These are phyloP conservation scores for Ceratocystis harringtonii DNA, from an alignment of 2,329 filamentous ascomycete genomes.

Conservation along the genomic window DNA sequence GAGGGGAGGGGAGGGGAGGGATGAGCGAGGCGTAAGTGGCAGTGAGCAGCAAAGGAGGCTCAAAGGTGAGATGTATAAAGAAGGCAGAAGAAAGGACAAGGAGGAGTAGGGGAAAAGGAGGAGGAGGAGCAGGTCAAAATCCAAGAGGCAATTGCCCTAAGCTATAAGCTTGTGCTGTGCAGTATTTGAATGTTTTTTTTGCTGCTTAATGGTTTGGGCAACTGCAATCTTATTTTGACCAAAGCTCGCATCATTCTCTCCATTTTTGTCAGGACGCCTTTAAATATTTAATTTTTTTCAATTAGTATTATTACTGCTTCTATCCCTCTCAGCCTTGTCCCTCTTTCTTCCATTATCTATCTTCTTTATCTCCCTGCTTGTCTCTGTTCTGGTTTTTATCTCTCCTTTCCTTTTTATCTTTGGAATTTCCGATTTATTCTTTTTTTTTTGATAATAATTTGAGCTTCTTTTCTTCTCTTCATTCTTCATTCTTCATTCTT, in stretches of 20 bases:
- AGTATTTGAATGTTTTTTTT: not conserved
- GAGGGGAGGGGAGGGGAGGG: not conserved
- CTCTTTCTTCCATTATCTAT: not conserved
- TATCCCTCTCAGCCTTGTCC: too few relatives aligned
- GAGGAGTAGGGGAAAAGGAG: not conserved
- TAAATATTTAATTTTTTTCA: not conserved
- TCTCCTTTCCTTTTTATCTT: not conserved
- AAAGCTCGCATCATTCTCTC: not conserved
- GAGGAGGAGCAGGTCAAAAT: too few relatives aligned
- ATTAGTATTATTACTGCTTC: not conserved
- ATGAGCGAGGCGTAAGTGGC: too few relatives aligned
- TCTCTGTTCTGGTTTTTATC: not conserved
- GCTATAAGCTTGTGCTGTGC: not conserved
- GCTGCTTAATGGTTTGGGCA: not conserved
- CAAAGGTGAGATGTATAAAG: too few relatives aligned
- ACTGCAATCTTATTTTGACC: conserved; percentile 7
- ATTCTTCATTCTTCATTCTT: not conserved
- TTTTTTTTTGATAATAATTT: not conserved
- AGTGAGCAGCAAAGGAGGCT: too few relatives aligned
- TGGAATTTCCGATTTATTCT: not conserved
- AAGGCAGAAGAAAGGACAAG: too few relatives aligned
- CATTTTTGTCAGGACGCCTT: not conserved
- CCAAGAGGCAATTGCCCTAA: not conserved
- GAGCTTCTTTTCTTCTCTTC: not conserved
- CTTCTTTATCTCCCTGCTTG: not conserved